Conservation (phyloP, 371 early-diverging fungal genomes). For the Syncephalastrum contaminatum region DNA sequence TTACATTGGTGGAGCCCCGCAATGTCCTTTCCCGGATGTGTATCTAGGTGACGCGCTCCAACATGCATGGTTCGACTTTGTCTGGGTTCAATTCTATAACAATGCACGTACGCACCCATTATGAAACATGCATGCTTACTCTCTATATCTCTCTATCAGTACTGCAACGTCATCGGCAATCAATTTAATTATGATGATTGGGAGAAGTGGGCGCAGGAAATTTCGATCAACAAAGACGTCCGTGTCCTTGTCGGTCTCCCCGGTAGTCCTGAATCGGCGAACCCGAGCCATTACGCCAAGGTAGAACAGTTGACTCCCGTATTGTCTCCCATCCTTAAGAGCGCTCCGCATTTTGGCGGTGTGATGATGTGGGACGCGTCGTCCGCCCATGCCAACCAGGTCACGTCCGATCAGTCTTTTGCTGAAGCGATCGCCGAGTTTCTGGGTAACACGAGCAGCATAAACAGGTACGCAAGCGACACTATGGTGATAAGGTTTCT, state of each 20-base stretch:
- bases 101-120: constrained; percentile 29
- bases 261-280: constrained; percentile 50
- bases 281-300: constrained; percentile 36
- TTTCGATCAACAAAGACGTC: constrained; percentile 59
- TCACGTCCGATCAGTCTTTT: constrained; percentile 23
- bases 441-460: too few relatives aligned
- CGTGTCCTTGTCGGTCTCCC: constrained; percentile 62
- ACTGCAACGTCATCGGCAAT: constrained; percentile 20
- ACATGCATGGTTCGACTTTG: constrained; percentile 52
- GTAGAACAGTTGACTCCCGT: constrained; percentile 68
- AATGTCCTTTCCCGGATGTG: constrained; percentile 66
- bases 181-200: constrained; percentile 49
- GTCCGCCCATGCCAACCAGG: constrained; percentile 36
- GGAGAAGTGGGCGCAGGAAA: constrained; percentile 66
- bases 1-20: too few relatives aligned
- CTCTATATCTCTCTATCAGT: constrained; percentile 7
- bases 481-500: too few relatives aligned
- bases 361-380: constrained; percentile 31
- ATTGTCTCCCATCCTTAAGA: constrained; percentile 17
- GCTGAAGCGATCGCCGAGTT: constrained; percentile 16
- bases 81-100: constrained; percentile 74
- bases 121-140: not conserved
- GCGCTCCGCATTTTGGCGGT: not conserved
- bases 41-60: constrained; percentile 42
- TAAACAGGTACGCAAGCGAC: too few relatives aligned